Evolutionary conservation across 1,284 basidiomycete genomes (phyloP), one percentile per base, ranked within the genome.

Genomic region (Ceratobasidium sp.): DNA sequence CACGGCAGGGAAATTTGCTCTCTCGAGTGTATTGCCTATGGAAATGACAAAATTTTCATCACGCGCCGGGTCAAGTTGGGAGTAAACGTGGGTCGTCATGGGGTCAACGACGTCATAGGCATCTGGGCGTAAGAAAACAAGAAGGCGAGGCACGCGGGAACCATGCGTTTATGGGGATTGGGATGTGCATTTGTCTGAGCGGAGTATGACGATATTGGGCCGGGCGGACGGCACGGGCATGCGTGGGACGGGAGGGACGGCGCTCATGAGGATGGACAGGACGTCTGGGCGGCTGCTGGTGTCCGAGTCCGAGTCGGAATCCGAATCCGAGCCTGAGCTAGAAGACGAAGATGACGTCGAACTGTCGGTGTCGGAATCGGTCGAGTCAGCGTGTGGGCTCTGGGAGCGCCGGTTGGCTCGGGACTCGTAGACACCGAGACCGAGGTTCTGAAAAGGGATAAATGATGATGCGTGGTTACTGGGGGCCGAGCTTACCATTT

Each of bases 191-290:
- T 51, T 14, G 53, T 27, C 2, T 13, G 66, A 59, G 34, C 39
- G 66, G 49, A 71, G 53, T 37, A 71, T 59, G 53, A 59, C 41
- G 24, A 71, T 71, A 31, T 46, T 71, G 7, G 66, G 66, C 37
- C 53, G 66, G 19, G 19, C 54, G 7, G 66, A 39, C 0, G 41
- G 39, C 3, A 14, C 9, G 37, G 34, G 54, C 31, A 48, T 24
- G 27, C 66, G 66, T 39, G 66, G 66, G 24, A 71, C 66, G 54
- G 66, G 66, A 13, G 66, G 66, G 59, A 54, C 66, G n/a, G 66
- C 66, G n/a, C 66, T 56, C 66, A 71, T 71, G 54, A 71, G 66
- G 24, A 71, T 59, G 7, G 66, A 71, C n/a, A 71, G 66, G 7
- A 71, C 66, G 66, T 71, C 66, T 59, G 66, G 66, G 2, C 65